A percentile compares a stretch with the other conserved stretches of the same genome.
phyloP scores from a whole-genome alignment of 2,329 filamentous ascomycete species.

The Elsinoe ampelina region DNA sequence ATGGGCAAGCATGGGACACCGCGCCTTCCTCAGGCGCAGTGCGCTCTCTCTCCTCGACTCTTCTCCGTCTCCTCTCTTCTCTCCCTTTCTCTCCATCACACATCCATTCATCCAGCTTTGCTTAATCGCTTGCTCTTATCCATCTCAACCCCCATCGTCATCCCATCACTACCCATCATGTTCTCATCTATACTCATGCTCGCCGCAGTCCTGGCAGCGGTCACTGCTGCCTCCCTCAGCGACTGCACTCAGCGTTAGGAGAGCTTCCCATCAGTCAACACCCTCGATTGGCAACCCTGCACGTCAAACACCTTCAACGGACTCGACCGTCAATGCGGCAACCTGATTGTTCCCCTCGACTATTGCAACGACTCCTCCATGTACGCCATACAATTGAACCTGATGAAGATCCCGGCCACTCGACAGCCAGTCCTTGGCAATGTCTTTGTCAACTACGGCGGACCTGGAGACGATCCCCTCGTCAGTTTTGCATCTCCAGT shows the following conservation, averaged over 20 bases:
- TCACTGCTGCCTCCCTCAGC: background rate
- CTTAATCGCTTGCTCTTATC: background rate
- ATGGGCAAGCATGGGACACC: too few species aligned
- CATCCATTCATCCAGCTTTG: too few species aligned
- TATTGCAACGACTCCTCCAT: constrained; percentile 26
- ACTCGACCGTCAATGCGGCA: constrained; percentile 25
- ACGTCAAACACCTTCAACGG: background rate
- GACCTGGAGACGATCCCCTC: constrained; percentile 12
- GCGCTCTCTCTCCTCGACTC: too few species aligned
- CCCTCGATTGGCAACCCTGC: background rate
- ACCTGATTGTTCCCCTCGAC: constrained; percentile 33
- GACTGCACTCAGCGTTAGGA: background rate
- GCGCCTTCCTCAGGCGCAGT: too few species aligned
- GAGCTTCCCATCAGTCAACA: background rate
- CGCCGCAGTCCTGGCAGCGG: background rate
- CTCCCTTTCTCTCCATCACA: background rate
- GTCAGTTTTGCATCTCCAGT: too few species aligned
- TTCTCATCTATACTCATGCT: background rate
- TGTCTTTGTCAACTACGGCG: constrained; percentile 30
- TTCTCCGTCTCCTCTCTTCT: too few species aligned
- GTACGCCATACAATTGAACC: constrained; percentile 23
- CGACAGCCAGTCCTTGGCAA: constrained; percentile 28
- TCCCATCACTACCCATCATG: background rate
- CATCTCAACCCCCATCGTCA: background rate
- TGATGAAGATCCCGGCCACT: constrained; percentile 27